Percentiles rank a stretch among this genome's conserved stretches.
Evolutionary conservation across 2,329 filamentous ascomycete genomes (phyloP).

Genomic region (Sclerotinia trifoliorum): DNA sequence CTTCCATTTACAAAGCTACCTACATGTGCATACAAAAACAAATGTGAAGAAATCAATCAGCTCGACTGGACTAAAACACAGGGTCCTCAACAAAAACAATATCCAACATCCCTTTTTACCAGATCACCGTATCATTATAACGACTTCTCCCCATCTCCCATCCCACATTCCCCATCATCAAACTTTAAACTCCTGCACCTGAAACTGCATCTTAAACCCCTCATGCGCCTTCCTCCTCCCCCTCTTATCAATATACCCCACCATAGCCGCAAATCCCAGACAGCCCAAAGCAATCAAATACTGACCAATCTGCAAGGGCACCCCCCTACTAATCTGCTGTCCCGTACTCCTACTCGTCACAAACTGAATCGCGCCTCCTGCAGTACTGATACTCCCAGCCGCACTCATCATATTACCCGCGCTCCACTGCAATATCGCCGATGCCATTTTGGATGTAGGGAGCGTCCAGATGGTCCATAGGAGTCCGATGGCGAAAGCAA

Average conservation of each 20-base stretch:
- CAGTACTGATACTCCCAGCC: neutral
- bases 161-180: neutral
- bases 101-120: neutral
- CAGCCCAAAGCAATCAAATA: conserved; percentile 9
- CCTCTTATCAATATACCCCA: conserved; percentile 17
- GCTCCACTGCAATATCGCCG: neutral
- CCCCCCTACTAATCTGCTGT: conserved; percentile 6
- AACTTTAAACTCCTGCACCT: neutral
- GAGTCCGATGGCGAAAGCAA: conserved; percentile 7
- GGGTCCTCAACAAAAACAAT: neutral
- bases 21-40: neutral
- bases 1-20: no score
- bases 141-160: no score
- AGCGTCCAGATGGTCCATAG: neutral
- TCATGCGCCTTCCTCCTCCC: conserved; percentile 3
- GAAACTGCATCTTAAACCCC: conserved; percentile 12
- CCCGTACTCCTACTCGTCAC: conserved; percentile 6
- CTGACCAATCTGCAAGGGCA: neutral
- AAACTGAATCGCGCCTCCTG: neutral
- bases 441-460: neutral
- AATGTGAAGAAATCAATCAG: neutral
- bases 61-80: neutral
- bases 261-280: conserved; percentile 3
- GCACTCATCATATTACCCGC: conserved; percentile 12
- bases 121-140: neutral